Percentiles rank a stretch among this genome's conserved stretches.
These are phyloP conservation scores for Diddensiella santjacobensis DNA, from an alignment of 805 yeast genomes.

Conservation along the genomic window DNA sequence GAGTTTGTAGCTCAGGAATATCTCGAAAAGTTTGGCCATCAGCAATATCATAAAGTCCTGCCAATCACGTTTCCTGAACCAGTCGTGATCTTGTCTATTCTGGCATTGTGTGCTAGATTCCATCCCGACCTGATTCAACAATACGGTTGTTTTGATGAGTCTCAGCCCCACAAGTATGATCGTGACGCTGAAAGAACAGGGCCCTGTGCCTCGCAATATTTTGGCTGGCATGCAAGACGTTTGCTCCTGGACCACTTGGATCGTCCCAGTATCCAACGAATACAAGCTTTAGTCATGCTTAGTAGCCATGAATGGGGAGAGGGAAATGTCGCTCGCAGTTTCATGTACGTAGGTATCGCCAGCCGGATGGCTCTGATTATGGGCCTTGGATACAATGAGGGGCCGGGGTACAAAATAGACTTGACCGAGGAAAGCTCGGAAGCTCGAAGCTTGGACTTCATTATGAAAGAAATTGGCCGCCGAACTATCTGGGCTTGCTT, in stretches of 20 bases:
- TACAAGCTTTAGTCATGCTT: constrained; percentile 15
- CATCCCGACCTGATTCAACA: constrained; percentile 3
- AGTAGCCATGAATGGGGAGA: constrained; percentile 18
- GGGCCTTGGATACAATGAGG: constrained; percentile 8
- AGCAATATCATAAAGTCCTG: not conserved
- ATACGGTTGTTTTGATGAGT: constrained; percentile 10
- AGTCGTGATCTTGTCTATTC: constrained; percentile 9
- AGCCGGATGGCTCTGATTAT: constrained; percentile 10
- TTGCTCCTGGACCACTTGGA: constrained; percentile 6
- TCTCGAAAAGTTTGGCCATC: not conserved
- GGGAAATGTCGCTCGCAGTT: constrained; percentile 10
- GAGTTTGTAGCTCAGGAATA: constrained; percentile 5
- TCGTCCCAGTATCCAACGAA: constrained; percentile 8
- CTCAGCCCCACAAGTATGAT: not conserved
- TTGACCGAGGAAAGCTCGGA: constrained; percentile 1
- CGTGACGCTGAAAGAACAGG: not conserved
- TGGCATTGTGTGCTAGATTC: constrained; percentile 12
- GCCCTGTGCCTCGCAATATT: constrained; percentile 7
- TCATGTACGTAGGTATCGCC: constrained; percentile 13
- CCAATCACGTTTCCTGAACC: constrained; percentile 11
- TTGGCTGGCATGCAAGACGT: constrained; percentile 16
- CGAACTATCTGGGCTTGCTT: constrained; percentile 14
- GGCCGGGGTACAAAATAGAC: constrained; percentile 4
- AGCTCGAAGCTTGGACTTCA: not conserved
- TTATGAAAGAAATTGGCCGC: constrained; percentile 4